Percentiles rank a stretch among this genome's conserved stretches.
Evolutionary conservation across 2,329 filamentous ascomycete species (phyloP).

Genomic region (Penicillium fuscoglaucum): DNA sequence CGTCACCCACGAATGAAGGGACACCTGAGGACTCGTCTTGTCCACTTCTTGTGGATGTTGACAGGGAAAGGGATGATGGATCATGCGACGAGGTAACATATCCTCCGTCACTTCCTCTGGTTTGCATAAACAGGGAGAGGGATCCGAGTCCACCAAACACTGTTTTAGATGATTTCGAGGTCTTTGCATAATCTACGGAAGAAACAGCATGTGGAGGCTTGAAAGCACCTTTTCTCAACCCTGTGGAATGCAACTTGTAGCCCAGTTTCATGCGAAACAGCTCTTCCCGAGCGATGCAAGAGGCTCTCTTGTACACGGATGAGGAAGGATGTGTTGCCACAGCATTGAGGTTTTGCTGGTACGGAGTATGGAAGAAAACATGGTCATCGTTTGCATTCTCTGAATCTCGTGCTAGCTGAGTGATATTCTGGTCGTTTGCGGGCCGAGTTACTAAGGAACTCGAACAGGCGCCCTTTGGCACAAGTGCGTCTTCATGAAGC

Average conservation of each 20-base stretch:
- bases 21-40: neutral
- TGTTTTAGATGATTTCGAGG: neutral
- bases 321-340: neutral
- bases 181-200: neutral
- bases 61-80: neutral
- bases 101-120: slow-evolving; percentile 41
- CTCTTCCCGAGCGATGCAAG: neutral
- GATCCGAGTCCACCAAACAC: slow-evolving; percentile 40
- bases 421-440: neutral
- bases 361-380: neutral
- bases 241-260: neutral
- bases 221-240: neutral
- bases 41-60: neutral
- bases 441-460: neutral
- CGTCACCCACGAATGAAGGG: neutral
- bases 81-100: slow-evolving; percentile 20
- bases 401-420: neutral
- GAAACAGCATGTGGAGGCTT: neutral
- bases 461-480: neutral
- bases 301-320: too few relatives aligned
- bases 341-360: neutral
- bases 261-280: neutral
- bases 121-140: slow-evolving; percentile 54
- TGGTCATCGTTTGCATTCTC: neutral
- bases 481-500: neutral